A percentile compares a stretch with the other conserved stretches of the same genome.
These are phyloP conservation scores for Sungouiozyma intestinalis DNA, from an alignment of 805 yeast species.

Conservation along the genomic window DNA sequence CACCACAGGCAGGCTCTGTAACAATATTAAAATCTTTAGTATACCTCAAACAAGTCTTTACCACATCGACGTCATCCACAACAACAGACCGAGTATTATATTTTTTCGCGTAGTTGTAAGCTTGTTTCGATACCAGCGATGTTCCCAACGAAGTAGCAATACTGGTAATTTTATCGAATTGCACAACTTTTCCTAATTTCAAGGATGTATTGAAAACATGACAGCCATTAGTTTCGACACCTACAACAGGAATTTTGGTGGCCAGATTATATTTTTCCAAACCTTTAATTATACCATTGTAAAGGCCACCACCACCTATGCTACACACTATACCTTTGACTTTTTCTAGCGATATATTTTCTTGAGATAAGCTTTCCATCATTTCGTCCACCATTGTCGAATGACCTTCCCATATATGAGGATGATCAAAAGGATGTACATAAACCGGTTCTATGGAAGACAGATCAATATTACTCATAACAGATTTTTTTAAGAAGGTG, in stretches of 20 bases:
- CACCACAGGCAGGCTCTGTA: conserved; percentile 70
- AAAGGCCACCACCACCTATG: conserved; percentile 50
- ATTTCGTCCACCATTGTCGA: conserved; percentile 38
- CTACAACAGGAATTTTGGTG: conserved; percentile 33
- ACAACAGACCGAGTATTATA: conserved; percentile 35
- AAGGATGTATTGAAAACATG: conserved; percentile 47
- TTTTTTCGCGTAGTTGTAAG: conserved; percentile 35
- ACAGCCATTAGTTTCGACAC: conserved; percentile 54
- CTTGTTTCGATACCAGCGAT: conserved; percentile 40
- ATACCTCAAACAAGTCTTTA: conserved; percentile 40
- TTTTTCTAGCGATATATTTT: conserved; percentile 12
- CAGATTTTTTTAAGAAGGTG: conserved; percentile 27
- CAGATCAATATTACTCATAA: conserved; percentile 18
- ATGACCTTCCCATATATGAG: conserved; percentile 47
- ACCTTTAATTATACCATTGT: conserved; percentile 42
- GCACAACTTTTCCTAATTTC: conserved; percentile 34
- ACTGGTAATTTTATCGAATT: conserved; percentile 37
- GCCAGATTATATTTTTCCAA: conserved; percentile 28
- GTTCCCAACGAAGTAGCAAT: conserved; percentile 60
- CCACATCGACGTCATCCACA: conserved; percentile 46
- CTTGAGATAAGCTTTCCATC: conserved; percentile 17
- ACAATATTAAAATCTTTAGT: conserved; percentile 41
- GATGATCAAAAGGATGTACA: conserved; percentile 46
- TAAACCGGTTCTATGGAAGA: conserved; percentile 31
- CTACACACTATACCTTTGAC: conserved; percentile 42